Evolutionary conservation across 2,329 filamentous ascomycete species (phyloP).

Genomic region (Amauroascus verrucosus): DNA sequence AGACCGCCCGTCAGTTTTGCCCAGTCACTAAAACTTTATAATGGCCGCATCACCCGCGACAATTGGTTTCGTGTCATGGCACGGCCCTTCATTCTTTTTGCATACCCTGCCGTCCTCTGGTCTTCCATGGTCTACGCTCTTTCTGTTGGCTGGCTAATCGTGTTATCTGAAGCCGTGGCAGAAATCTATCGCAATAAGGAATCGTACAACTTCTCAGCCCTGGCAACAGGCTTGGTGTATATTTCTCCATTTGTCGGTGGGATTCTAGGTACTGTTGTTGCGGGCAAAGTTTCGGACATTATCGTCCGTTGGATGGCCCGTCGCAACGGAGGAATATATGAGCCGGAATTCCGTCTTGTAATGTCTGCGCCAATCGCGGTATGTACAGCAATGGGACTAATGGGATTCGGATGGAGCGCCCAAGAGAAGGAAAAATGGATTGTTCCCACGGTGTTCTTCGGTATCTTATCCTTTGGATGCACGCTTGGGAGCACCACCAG

Average conservation of each 20-base stretch:
- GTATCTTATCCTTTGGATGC: slow-evolving; percentile 83
- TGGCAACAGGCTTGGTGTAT: slow-evolving; percentile 79
- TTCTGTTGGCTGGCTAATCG: slow-evolving; percentile 89
- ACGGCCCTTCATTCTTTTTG: slow-evolving; percentile 74
- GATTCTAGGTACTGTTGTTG: slow-evolving; percentile 81
- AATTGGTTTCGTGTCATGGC: slow-evolving; percentile 68
- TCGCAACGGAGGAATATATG: slow-evolving; percentile 85
- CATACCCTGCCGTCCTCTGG: slow-evolving; percentile 85
- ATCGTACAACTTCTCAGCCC: slow-evolving; percentile 67
- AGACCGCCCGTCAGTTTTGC: slow-evolving; percentile 59
- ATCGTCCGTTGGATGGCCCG: slow-evolving; percentile 73
- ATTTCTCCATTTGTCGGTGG: slow-evolving; percentile 82
- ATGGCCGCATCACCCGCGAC: slow-evolving; percentile 67
- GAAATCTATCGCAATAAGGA: slow-evolving; percentile 61
- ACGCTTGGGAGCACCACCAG: slow-evolving; percentile 79
- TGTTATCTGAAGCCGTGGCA: slow-evolving; percentile 78
- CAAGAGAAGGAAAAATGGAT: slow-evolving; percentile 69
- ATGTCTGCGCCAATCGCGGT: slow-evolving; percentile 76
- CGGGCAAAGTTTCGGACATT: slow-evolving; percentile 75
- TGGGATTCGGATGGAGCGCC: slow-evolving; percentile 94
- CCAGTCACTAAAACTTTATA: slow-evolving; percentile 65
- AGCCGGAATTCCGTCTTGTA: slow-evolving; percentile 82
- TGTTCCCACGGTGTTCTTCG: slow-evolving; percentile 87
- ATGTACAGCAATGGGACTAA: slow-evolving; percentile 71
- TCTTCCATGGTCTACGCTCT: slow-evolving; percentile 73